A percentile compares a stretch with the other conserved stretches of the same genome.
Evolutionary conservation across 2,329 filamentous ascomycete species (phyloP).

Genomic region (Sporothrix protearum): DNA sequence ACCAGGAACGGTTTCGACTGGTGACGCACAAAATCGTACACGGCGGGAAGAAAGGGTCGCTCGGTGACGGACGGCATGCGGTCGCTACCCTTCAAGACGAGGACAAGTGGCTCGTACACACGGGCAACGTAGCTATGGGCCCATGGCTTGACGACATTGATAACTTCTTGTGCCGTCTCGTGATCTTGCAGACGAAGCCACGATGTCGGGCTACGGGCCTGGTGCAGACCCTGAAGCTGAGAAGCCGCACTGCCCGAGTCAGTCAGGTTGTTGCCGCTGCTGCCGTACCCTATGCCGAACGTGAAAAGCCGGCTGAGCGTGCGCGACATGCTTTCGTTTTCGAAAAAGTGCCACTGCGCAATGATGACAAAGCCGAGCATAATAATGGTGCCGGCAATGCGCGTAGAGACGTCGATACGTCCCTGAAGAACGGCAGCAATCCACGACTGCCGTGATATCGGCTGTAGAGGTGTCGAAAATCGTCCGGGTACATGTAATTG

Average conservation of each 20-base stretch:
- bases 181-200: conserved; percentile 77
- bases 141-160: conserved; percentile 69
- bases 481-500: not conserved
- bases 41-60: conserved; percentile 51
- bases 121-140: conserved; percentile 68
- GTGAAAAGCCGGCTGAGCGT: conserved; percentile 35
- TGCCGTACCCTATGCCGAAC: not conserved
- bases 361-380: conserved; percentile 69
- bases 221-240: conserved; percentile 61
- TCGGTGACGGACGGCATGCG: conserved; percentile 54
- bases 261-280: conserved; percentile 29
- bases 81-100: conserved; percentile 66
- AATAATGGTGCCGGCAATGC: conserved; percentile 70
- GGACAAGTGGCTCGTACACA: conserved; percentile 70
- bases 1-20: conserved; percentile 59
- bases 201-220: conserved; percentile 69
- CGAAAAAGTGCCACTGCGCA: conserved; percentile 75
- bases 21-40: conserved; percentile 65
- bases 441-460: conserved; percentile 49
- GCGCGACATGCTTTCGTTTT: conserved; percentile 48
- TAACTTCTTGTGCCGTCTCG: conserved; percentile 71
- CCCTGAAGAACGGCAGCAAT: conserved; percentile 59
- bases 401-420: conserved; percentile 64
- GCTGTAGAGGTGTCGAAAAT: conserved; percentile 29
- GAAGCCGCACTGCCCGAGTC: conserved; percentile 36